Evolutionary conservation across 2,329 filamentous ascomycete genomes (phyloP), one percentile per base, ranked within the genome.

Genomic region (Talaromyces albobiverticillius): DNA sequence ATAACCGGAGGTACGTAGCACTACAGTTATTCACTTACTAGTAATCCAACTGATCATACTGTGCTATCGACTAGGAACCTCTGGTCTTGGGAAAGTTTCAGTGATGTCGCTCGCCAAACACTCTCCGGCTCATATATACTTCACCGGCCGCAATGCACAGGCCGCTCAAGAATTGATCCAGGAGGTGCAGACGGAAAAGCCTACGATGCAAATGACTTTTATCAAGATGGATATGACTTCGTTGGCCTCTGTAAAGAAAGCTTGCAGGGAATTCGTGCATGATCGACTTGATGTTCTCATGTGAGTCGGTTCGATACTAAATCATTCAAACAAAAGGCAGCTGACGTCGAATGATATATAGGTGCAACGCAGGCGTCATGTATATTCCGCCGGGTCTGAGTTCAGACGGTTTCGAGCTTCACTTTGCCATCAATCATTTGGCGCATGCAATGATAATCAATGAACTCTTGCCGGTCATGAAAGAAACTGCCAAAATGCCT

Each of bases 61-160:
- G 13, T 41, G 6, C 16, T 6, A 20, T 22, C 6, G 1, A 32
- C 11, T 25, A 70, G 67, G 67, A 55, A 81, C 78, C 52, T 65
- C 70, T n/a, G 79, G 79, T 0, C 70, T 82, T 0, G 79, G 80
- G 22, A 71, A 68, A 53, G 67, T 71, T 53, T 71, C 71, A 4
- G 64, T 77, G 36, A 59, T 71, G 11, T 68, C 71, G 3, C 66
- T 79, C 7, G 70, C 74, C 11, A 68, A 69, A 49, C 75, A 77
- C 57, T 62, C 72, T 61, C 58, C 77, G 61, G 55, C 60, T 3
- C 67, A 68, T 22, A 65, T 75, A 20, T 75, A 65, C 45, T 62
- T 75, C 4, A 71, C 64, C 25, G 76, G 71, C 16, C 65, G 71
- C 16, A 55, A 55, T 23, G 14, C 13, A 5, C 14, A 55, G 46